phyloP scores from a whole-genome alignment of 306 rosid species.

The Glycine tomentella region DNA sequence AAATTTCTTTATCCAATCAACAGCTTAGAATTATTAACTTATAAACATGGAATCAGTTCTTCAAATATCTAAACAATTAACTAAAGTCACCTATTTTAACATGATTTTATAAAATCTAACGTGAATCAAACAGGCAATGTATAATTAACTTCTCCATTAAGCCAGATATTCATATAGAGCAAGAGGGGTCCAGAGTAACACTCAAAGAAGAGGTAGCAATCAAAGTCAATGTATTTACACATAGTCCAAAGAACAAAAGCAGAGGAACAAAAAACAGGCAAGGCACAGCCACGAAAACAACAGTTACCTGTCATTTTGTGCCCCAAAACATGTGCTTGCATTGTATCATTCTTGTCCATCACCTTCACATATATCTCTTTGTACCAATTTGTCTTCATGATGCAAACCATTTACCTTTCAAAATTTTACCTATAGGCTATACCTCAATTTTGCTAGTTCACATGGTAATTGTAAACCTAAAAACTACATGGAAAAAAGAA shows the following conservation, averaged over 20 bases:
- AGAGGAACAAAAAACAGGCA: conserved; percentile 50
- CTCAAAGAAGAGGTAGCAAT: too few species aligned
- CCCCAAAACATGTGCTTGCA: conserved; percentile 64
- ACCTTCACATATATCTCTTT: conserved; percentile 31
- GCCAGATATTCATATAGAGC: too few species aligned
- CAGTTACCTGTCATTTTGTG: conserved; percentile 64
- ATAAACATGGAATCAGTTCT: not conserved
- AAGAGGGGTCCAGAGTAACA: too few species aligned
- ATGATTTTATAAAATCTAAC: not conserved
- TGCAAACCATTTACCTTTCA: conserved; percentile 38
- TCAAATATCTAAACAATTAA: not conserved
- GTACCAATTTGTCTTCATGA: conserved; percentile 41
- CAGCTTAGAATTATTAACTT: not conserved
- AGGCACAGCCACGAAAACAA: conserved; percentile 44
- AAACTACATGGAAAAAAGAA: not conserved
- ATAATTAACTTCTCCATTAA: too few species aligned
- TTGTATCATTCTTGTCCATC: conserved; percentile 41
- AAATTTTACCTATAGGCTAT: conserved; percentile 3
- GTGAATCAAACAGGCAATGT: not conserved
- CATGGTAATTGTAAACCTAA: too few species aligned
- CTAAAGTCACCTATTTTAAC: not conserved
- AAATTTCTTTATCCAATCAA: too few species aligned
- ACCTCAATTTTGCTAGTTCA: not conserved
- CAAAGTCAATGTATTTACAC: conserved; percentile 42
- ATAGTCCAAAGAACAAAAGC: conserved; percentile 45